phyloP scores from a whole-genome alignment of 306 rosid species.

The Adenanthera pavonina region DNA sequence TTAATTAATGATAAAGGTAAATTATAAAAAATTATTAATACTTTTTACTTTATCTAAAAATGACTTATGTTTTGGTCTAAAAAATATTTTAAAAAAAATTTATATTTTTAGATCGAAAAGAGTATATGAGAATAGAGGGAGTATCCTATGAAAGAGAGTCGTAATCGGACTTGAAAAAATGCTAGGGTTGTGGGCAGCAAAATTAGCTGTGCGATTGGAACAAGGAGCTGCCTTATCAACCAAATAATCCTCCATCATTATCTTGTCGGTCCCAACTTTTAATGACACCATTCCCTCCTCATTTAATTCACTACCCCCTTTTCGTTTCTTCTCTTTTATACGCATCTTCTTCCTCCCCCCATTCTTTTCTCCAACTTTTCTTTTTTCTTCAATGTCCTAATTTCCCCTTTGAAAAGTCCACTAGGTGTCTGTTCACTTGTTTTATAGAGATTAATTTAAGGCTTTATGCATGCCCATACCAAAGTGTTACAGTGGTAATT shows the following conservation, averaged over 20 bases:
- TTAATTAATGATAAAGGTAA: too few relatives aligned
- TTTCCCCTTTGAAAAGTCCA: conserved; percentile 10
- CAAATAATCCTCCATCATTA: conserved; percentile 39
- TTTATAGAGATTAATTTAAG: background rate
- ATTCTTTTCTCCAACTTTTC: background rate
- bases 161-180: conserved; percentile 37
- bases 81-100: background rate
- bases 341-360: background rate
- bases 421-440: background rate
- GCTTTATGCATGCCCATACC: too few relatives aligned
- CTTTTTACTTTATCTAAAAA: too few relatives aligned
- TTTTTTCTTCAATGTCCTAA: background rate
- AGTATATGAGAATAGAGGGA: background rate
- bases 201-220: conserved; percentile 54
- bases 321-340: background rate
- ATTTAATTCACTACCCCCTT: background rate
- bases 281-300: conserved; percentile 30
- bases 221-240: conserved; percentile 43
- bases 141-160: conserved; percentile 18
- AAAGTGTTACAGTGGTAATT: too few relatives aligned
- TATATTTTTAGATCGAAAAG: too few relatives aligned
- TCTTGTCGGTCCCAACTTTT: conserved; percentile 50
- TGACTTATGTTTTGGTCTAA: too few relatives aligned
- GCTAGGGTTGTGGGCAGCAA: conserved; percentile 43
- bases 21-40: too few relatives aligned